A percentile compares a stretch with the other conserved stretches of the same genome.
phyloP scores from a whole-genome alignment of 805 yeast species.

The Hermanozyma aechmeae region DNA sequence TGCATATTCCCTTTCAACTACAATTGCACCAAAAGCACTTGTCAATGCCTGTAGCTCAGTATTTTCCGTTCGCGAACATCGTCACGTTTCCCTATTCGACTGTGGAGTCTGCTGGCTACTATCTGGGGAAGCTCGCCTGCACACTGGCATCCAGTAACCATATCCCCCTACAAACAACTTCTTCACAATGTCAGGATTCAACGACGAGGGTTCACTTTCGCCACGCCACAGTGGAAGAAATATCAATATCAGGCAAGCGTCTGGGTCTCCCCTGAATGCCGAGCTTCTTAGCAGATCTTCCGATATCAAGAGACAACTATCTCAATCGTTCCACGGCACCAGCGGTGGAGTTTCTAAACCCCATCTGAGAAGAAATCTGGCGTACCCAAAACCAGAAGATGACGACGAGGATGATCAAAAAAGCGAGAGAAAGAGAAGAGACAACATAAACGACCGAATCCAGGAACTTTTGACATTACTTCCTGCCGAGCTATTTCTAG shows the following conservation, averaged over 20 bases:
- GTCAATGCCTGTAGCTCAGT: too few species aligned
- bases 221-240: too few species aligned
- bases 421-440: constrained; percentile 33
- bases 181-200: too few species aligned
- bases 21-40: too few species aligned
- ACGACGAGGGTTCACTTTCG: too few species aligned
- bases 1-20: too few species aligned
- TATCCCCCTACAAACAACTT: too few species aligned
- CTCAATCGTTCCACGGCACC: constrained; percentile 24
- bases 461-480: constrained; percentile 32
- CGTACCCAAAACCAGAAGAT: constrained; percentile 12
- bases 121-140: too few species aligned
- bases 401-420: constrained; percentile 25
- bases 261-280: constrained; percentile 10
- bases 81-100: too few species aligned
- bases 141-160: too few species aligned
- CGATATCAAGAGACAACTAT: constrained; percentile 33
- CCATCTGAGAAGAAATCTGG: constrained; percentile 26
- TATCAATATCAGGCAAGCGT: constrained; percentile 19
- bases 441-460: constrained; percentile 35
- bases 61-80: too few species aligned
- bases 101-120: too few species aligned
- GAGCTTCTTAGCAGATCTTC: constrained; percentile 19
- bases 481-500: constrained; percentile 26
- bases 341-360: constrained; percentile 30